phyloP scores from a whole-genome alignment of 2,329 filamentous ascomycete genomes.

The Sclerotinia subarctica region DNA sequence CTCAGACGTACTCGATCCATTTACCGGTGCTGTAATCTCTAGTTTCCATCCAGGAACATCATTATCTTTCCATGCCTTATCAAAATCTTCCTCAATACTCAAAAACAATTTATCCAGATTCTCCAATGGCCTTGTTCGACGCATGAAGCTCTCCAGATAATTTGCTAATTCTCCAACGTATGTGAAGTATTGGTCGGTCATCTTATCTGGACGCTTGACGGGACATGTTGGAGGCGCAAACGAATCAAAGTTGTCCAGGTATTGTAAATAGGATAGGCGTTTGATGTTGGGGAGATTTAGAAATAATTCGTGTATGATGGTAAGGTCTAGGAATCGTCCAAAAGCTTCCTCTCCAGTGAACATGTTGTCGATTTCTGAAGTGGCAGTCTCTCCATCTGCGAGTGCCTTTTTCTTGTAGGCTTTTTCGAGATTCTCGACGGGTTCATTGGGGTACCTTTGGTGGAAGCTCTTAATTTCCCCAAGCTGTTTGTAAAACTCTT shows the following conservation, averaged over 20 bases:
- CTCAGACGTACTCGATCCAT: conserved; percentile 52
- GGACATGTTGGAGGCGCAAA: conserved; percentile 72
- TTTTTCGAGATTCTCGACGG: conserved; percentile 89
- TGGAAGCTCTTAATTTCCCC: conserved; percentile 82
- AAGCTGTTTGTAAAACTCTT: conserved; percentile 86
- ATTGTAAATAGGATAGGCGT: conserved; percentile 85
- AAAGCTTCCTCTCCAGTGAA: conserved; percentile 96
- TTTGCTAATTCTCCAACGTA: conserved; percentile 77
- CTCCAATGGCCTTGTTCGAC: conserved; percentile 79
- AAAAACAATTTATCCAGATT: conserved; percentile 75
- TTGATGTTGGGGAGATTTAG: conserved; percentile 86
- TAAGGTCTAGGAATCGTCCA: conserved; percentile 89
- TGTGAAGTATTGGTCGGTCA: conserved; percentile 88
- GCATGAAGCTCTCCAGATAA: conserved; percentile 87
- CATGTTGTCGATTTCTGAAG: conserved; percentile 77
- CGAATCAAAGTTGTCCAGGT: conserved; percentile 84
- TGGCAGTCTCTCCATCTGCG: conserved; percentile 60
- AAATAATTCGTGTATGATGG: conserved; percentile 78
- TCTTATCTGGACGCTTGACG: conserved; percentile 76
- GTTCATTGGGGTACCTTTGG: conserved; percentile 86
- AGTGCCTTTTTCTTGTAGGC: conserved; percentile 74
- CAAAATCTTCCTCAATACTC: conserved; percentile 80
- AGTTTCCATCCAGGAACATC: conserved; percentile 75
- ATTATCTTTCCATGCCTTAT: conserved; percentile 75
- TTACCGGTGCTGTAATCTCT: conserved; percentile 42